Base-by-base conservation (phyloP, 1,284 basidiomycete genomes). In the Moniliophthora roreri region DNA sequence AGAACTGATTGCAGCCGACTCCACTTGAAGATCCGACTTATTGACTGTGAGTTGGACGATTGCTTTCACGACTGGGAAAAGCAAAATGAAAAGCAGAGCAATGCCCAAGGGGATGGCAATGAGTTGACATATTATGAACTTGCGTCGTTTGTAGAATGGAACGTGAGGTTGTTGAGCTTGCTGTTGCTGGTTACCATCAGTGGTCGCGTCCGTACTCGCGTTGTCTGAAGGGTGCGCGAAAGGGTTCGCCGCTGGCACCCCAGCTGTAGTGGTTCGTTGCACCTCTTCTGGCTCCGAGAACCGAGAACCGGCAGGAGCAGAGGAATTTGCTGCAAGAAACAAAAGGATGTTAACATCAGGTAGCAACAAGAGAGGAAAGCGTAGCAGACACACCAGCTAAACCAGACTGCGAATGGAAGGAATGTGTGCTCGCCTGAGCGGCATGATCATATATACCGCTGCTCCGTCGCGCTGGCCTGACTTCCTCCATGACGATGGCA, bases 31-130 rank as follows among this genome's bases (percentile, higher is more conserved):
- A 13, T 73, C 73, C 35, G 76, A 70, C 41, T 74, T 71, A 56
- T 85, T 81, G 23, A 87, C 76, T 24, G 87, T 76, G 26, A 81
- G 74, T 58, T 86, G 84, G 26, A 79, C 75, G 55, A 87, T 83
- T 37, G 85, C 85, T 46, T 70, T 74, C 51, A 88, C 71, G 53
- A 88, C 81, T 4, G 85, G 85, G 63, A 79, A 88, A 20, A 87
- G 66, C 23, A 86, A 49, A 54, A 87, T 78, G 68, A 88, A 87
- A 7, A 88, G 64, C 16, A 87, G 64, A 10, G 75, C 81, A 50
- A 89, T 85, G 38, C 71, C 78, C 15, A 87, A 60, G 7, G 78
- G 73, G 15, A 74, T 72, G 48, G 83, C 64, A 51, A 87, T 79
- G 60, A 84, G 60, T 42, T 72, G 70, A 15, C 71, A 68, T 51